These are phyloP conservation scores for Typha latifolia DNA, from an alignment of 176 grass and related monocot species.

Conservation along the genomic window DNA sequence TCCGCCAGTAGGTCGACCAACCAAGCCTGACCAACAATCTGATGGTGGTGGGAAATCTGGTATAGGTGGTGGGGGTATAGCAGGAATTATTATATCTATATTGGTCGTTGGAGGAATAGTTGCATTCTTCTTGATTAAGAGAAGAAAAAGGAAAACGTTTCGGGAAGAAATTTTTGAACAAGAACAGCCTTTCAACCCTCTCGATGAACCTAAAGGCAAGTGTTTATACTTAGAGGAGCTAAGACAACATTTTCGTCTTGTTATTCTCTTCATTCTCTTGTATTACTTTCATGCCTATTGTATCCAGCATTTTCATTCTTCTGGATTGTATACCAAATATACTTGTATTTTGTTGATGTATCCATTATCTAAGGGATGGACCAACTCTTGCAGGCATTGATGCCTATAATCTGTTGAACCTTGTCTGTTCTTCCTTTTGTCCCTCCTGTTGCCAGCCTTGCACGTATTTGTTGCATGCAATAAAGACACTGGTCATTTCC, in stretches of 20 bases:
- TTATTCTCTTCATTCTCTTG: too few species aligned
- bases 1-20: slow-evolving; percentile 21
- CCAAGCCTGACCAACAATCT: slow-evolving; percentile 9
- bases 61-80: slow-evolving; percentile 45
- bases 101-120: slow-evolving; percentile 37
- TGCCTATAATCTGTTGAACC: too few species aligned
- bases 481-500: too few species aligned
- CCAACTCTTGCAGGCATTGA: too few species aligned
- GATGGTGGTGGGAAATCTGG: slow-evolving; percentile 30
- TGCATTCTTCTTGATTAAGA: slow-evolving; percentile 57
- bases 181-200: slow-evolving; percentile 35
- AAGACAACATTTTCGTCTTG: too few species aligned
- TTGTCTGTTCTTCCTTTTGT: neutral
- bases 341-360: neutral
- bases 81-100: slow-evolving; percentile 60
- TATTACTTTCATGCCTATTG: too few species aligned
- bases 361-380: neutral
- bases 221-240: too few species aligned
- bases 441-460: too few species aligned
- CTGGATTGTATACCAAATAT: too few species aligned
- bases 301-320: too few species aligned
- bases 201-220: slow-evolving; percentile 7
- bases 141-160: slow-evolving; percentile 26
- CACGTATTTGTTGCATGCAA: too few species aligned
- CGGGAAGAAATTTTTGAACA: slow-evolving; percentile 29